Conservation (phyloP, 768 basidiomycete genomes). For the Pluteus cervinus region DNA sequence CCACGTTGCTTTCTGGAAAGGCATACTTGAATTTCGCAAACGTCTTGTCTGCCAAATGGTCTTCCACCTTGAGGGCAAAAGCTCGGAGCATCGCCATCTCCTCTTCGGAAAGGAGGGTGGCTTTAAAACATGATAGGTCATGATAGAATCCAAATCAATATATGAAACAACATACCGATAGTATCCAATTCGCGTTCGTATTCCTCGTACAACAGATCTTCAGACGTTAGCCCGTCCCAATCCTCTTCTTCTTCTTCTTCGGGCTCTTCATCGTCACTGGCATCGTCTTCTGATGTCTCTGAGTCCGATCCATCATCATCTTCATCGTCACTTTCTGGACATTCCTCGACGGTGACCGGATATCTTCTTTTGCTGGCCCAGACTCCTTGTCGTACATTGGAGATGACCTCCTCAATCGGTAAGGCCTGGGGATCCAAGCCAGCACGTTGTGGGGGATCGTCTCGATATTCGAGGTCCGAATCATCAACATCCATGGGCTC, state of each 20-base stretch:
- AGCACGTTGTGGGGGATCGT: too few species aligned
- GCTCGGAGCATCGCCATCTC: not conserved
- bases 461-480: too few species aligned
- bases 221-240: not conserved
- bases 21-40: not conserved
- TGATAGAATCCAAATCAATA: not conserved
- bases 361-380: too few species aligned
- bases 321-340: not conserved
- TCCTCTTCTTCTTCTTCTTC: not conserved
- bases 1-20: not conserved
- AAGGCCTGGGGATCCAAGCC: too few species aligned
- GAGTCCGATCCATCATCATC: not conserved
- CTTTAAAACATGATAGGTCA: not conserved
- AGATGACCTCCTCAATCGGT: too few species aligned
- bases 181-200: not conserved
- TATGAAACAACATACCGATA: not conserved
- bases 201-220: not conserved
- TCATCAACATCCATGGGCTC: too few species aligned
- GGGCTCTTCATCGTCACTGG: conserved; percentile 1
- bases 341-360: not conserved
- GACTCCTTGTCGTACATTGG: too few species aligned
- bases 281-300: not conserved
- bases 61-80: conserved; percentile 1
- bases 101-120: conserved; percentile 2
- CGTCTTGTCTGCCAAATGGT: not conserved